These are phyloP conservation scores for Cicer arietinum DNA, from an alignment of 306 rosid species.

Conservation along the genomic window DNA sequence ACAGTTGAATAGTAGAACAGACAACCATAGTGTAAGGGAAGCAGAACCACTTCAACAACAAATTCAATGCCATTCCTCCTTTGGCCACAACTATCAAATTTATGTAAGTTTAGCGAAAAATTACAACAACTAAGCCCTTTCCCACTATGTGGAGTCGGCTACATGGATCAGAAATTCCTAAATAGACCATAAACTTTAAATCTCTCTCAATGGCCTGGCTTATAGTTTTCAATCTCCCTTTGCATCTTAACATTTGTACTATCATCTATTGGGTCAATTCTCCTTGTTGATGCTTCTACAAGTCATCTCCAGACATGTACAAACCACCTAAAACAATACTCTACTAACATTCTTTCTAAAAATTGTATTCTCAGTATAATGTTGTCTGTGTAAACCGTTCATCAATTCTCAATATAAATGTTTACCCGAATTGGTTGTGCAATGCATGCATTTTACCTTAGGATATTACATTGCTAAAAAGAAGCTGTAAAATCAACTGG, in stretches of 20 bases:
- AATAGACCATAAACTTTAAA: background rate
- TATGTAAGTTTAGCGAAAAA: background rate
- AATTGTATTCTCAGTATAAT: background rate
- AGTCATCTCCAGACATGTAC: background rate
- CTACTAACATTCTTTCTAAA: background rate
- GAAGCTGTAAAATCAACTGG: background rate
- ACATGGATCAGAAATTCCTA: background rate
- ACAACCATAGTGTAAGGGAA: background rate
- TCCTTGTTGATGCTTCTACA: background rate
- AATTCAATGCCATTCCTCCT: background rate
- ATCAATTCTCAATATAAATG: too few species aligned
- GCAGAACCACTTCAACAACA: conserved; percentile 7
- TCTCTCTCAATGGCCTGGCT: background rate
- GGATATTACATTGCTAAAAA: conserved; percentile 7
- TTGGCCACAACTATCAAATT: conserved; percentile 12
- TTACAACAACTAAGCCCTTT: background rate
- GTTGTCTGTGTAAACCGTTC: background rate
- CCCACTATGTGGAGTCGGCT: background rate
- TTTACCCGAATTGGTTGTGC: too few species aligned
- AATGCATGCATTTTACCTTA: too few species aligned
- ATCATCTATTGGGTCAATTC: background rate
- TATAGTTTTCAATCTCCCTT: background rate
- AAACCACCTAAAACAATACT: background rate
- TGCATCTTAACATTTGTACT: background rate
- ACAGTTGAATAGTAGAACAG: background rate